Conservation (phyloP, 352 stramenopile species). For the Phytopythium vexans region DNA sequence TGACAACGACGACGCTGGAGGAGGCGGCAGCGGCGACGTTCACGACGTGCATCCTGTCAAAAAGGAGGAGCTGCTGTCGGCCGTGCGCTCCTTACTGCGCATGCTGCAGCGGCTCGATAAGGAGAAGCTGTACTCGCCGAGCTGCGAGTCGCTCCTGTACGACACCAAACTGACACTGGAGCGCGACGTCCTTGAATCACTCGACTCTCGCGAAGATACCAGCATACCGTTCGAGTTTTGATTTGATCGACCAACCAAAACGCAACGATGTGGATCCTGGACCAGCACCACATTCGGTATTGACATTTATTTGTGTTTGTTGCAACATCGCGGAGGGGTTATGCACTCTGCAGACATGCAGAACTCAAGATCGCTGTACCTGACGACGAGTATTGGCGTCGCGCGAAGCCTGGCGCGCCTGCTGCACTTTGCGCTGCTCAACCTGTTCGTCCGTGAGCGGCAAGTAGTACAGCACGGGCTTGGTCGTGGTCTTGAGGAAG, state of each 20-base stretch:
- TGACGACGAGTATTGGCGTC: no score
- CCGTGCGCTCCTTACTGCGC: constrained; percentile 66
- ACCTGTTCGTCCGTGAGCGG: constrained; percentile 74
- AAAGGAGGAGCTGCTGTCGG: constrained; percentile 77
- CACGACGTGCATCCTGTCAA: constrained; percentile 83
- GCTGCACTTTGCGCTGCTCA: constrained; percentile 20
- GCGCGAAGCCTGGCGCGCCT: no score
- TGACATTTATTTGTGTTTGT: not conserved
- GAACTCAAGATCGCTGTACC: no score
- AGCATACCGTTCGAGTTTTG: constrained; percentile 73
- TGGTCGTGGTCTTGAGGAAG: constrained; percentile 74
- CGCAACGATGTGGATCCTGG: no score
- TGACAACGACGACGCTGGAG: constrained; percentile 17
- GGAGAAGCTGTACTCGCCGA: constrained; percentile 58
- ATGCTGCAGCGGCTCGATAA: constrained; percentile 65
- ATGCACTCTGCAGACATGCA: not conserved
- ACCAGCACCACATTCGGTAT: no score
- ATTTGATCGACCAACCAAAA: constrained; percentile 2
- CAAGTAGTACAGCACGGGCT: constrained; percentile 80
- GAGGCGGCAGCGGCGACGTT: constrained; percentile 39
- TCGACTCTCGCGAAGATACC: constrained; percentile 71
- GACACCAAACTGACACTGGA: constrained; percentile 83
- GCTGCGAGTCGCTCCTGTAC: constrained; percentile 74
- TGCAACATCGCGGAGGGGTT: not conserved
- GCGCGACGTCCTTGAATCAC: constrained; percentile 41